A percentile compares a stretch with the other conserved stretches of the same genome.
These are phyloP conservation scores for Phytophthora litchii DNA, from an alignment of 352 stramenopile genomes.

Conservation along the genomic window DNA sequence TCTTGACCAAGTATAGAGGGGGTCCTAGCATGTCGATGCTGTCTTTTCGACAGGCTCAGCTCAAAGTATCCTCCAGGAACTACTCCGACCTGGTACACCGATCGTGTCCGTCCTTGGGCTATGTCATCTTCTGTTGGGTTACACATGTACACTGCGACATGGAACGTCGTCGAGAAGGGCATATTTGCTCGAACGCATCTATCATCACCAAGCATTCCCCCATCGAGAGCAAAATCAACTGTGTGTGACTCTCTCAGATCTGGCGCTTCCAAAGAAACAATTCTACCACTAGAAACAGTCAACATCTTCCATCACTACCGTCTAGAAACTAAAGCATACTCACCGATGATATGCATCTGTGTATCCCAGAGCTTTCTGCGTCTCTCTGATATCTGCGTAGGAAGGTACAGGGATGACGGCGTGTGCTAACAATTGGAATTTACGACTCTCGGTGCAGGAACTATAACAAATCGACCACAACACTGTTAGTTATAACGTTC, in stretches of 20 bases:
- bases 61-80: constrained; percentile 78
- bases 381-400: constrained; percentile 60
- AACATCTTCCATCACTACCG: neutral
- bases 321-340: constrained; percentile 9
- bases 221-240: constrained; percentile 62
- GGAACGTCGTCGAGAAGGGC: constrained; percentile 62
- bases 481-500: constrained; percentile 10
- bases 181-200: constrained; percentile 72
- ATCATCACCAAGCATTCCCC: constrained; percentile 58
- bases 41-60: constrained; percentile 52
- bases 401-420: constrained; percentile 67
- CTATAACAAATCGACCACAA: constrained; percentile 23
- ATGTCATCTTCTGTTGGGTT: constrained; percentile 23
- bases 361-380: constrained; percentile 43
- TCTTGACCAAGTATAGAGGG: constrained; percentile 22
- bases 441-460: constrained; percentile 58
- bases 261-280: constrained; percentile 39
- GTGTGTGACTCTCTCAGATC: constrained; percentile 23
- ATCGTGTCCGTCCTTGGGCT: constrained; percentile 10
- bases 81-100: constrained; percentile 56
- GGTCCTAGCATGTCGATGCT: constrained; percentile 21
- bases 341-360: constrained; percentile 58
- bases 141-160: constrained; percentile 60
- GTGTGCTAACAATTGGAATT: constrained; percentile 77
- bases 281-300: constrained; percentile 21